A percentile compares a stretch with the other conserved stretches of the same genome.
phyloP scores from a whole-genome alignment of 169 alveolate genomes.

The Babesia bovis region DNA sequence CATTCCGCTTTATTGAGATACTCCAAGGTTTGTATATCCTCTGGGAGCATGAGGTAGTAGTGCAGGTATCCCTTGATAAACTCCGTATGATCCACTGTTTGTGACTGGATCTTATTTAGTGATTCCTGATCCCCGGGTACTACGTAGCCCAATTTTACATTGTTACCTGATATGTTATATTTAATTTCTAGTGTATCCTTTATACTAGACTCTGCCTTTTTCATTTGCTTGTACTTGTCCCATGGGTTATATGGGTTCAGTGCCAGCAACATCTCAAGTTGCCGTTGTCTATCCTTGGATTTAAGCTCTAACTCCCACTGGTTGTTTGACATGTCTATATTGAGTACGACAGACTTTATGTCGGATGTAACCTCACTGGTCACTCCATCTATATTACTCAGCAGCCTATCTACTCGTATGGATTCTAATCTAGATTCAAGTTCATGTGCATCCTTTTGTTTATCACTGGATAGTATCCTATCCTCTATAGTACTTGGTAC shows the following conservation, averaged over 20 bases:
- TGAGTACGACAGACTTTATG: background rate
- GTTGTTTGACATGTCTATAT: background rate
- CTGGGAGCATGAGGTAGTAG: slow-evolving; percentile 45
- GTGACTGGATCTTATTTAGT: background rate
- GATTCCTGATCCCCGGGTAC: background rate
- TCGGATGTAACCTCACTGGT: background rate
- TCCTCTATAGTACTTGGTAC: slow-evolving; percentile 27
- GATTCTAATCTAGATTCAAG: slow-evolving; percentile 2
- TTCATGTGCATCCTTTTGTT: slow-evolving; percentile 1
- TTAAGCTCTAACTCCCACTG: background rate
- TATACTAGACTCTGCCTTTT: background rate
- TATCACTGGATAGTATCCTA: background rate
- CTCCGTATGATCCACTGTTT: background rate
- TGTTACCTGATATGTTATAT: slow-evolving; percentile 10
- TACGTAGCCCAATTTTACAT: background rate
- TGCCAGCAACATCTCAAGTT: slow-evolving; percentile 27
- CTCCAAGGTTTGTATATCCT: slow-evolving; percentile 28
- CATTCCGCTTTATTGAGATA: slow-evolving; percentile 33
- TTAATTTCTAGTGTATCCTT: slow-evolving; percentile 20
- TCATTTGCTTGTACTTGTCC: slow-evolving; percentile 54
- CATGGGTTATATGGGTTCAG: slow-evolving; percentile 63
- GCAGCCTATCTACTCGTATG: slow-evolving; percentile 9
- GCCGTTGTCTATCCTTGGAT: slow-evolving; percentile 22
- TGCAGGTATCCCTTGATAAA: slow-evolving; percentile 51
- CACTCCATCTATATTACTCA: slow-evolving; percentile 2